Conservation (phyloP, 257 asterid species). For the Solanum ahanhuiri region DNA sequence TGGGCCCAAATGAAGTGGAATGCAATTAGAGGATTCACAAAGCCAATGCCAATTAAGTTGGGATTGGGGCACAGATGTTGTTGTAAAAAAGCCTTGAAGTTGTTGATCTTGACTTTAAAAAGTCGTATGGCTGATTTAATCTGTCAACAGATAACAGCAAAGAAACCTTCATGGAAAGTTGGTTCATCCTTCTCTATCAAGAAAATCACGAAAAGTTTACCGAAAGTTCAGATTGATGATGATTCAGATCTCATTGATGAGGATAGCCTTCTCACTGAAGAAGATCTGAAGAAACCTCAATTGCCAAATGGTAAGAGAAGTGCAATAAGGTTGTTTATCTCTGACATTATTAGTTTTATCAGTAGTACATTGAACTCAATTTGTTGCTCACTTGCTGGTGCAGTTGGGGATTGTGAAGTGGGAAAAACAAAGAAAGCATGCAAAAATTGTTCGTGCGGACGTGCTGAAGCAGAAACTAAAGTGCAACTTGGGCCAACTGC, state of each 20-base stretch:
- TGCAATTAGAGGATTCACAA: background rate
- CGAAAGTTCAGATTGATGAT: conserved; percentile 63
- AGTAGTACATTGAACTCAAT: background rate
- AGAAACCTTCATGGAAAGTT: conserved; percentile 85
- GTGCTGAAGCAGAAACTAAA: conserved; percentile 85
- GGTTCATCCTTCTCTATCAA: conserved; percentile 85
- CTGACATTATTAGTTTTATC: conserved; percentile 1
- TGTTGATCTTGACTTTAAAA: background rate
- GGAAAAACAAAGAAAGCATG: conserved; percentile 86
- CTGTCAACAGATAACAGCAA: conserved; percentile 42
- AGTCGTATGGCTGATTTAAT: background rate
- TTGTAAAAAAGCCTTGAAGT: background rate
- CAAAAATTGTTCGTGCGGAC: conserved; percentile 86
- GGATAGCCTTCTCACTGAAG: conserved; percentile 91
- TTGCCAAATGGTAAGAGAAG: conserved; percentile 50
- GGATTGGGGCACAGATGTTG: background rate
- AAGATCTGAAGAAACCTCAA: conserved; percentile 81
- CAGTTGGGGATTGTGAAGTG: conserved; percentile 75
- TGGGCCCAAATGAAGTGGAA: background rate
- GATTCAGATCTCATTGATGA: conserved; percentile 88
- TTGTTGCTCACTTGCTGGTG: conserved; percentile 1
- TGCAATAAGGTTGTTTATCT: background rate
- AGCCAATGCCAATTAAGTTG: background rate
- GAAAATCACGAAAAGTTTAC: conserved; percentile 38
- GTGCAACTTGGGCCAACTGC: conserved; percentile 70